Evolutionary conservation across 306 rosid species (phyloP).

Genomic region (Prinsepia uniflora): DNA sequence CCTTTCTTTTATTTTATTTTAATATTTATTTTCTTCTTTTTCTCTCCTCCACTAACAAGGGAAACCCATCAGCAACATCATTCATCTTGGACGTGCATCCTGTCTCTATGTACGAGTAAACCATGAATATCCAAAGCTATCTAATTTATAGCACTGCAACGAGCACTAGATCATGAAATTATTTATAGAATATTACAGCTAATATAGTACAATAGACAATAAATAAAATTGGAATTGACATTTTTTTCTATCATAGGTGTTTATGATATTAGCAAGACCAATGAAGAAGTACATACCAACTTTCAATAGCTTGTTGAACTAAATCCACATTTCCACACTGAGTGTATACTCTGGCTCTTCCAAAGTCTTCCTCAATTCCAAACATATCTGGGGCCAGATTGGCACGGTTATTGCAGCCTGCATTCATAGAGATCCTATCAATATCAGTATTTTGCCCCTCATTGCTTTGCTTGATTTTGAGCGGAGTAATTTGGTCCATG

Average conservation of each 20-base stretch:
- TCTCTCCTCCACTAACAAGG: too few species aligned
- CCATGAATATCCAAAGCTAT: background rate
- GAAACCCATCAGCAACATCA: too few species aligned
- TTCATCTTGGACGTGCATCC: background rate
- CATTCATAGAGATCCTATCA: constrained; percentile 3
- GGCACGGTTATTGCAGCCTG: constrained; percentile 97
- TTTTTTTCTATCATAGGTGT: background rate
- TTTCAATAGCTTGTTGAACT: constrained; percentile 80
- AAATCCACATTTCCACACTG: constrained; percentile 55
- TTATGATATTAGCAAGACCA: background rate
- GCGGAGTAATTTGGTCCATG: too few species aligned
- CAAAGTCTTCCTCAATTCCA: constrained; percentile 80
- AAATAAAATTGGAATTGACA: background rate
- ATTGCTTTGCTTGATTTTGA: too few species aligned
- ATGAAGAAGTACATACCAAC: constrained; percentile 50
- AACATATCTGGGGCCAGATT: constrained; percentile 70
- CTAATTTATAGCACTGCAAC: background rate
- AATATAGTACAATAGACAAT: background rate
- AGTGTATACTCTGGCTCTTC: constrained; percentile 81
- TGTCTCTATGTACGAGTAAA: background rate
- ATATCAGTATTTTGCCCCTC: background rate
- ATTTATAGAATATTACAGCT: background rate
- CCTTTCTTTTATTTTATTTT: too few species aligned
- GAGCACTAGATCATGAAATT: background rate
- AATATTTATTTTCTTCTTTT: too few species aligned